Base-by-base conservation (phyloP, 1,284 basidiomycete species). In the Cryptococcus sp. region DNA sequence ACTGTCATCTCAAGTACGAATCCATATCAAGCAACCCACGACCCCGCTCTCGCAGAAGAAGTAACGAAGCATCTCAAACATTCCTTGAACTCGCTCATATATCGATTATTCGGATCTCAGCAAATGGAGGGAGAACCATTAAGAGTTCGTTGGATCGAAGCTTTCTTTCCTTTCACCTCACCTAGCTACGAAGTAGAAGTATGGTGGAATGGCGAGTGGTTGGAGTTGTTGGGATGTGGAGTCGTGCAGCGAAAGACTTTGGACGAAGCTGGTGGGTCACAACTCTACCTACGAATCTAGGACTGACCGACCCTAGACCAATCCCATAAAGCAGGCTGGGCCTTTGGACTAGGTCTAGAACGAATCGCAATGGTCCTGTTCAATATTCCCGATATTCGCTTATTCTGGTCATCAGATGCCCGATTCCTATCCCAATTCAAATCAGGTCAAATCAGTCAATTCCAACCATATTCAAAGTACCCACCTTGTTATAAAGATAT, bases 101-200 rank as follows among this genome's bases (percentile, higher is more conserved):
- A 93, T 54, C 81, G 82, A 46, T 78, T 99, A 28, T 98, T 98
- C 69, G 86, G 86, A 2, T 67, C 67, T 21, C 54, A 52, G 28
- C 78, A 19, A 77, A 80, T 48, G n/a, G 68, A 63, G 23, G 67
- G 66, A 13, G 73, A 76, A 51, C 92, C 94, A 22, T 76, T 98
- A 52, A 80, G 83, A 53, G 87, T 99, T 24, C 80, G 96, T 19
- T 99, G 96, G 96, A 98, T 98, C 60, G 88, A 97, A 64, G 91
- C 96, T 2, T 90, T 88, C 67, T 98, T 99, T 77, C 96, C 96
- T 0, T 98, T 96, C 80, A 99, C 96, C 52, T 87, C 85, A 53
- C 96, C 96, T 5, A 94, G 90, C 69, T 98, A 89, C 69, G 96
- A 99, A 72, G 93, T 98, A 40, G 96, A 99, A 70, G 92, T 98